Evolutionary conservation across 2,329 filamentous ascomycete genomes (phyloP), one percentile per base, ranked within the genome.

Genomic region (Aspergillus fructus): DNA sequence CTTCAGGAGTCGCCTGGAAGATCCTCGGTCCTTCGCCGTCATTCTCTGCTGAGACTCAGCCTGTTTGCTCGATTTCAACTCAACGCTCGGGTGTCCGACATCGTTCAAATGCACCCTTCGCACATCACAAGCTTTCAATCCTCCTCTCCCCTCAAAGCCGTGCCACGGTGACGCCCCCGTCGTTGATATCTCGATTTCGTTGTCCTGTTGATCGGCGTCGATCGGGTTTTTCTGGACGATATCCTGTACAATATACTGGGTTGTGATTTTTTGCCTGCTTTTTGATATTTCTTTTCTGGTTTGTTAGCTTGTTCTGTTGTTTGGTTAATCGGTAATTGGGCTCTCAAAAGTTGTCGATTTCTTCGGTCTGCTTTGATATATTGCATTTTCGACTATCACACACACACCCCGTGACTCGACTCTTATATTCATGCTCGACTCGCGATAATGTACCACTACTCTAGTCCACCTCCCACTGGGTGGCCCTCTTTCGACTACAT

Each of bases 401-500:
- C 15, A n/a, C 34, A n/a, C 34, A 3, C 5, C 34, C 57, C 62
- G 59, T 53, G 49, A 55, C 56, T 59, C 62, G 55, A 54, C 27
- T 30, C 9, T 30, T 30, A 30, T 51, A 64, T 65, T 62, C 59
- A 74, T 75, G 71, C 71, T 66, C 65, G 53, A 59, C 55, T 53
- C 55, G 65, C 66, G 66, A 75, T 74, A 75, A 79, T 79, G 76
- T 78, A 78, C 71, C 76, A 78, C 64, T 77, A 77, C 63, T 67
- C 74, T 62, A 71, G 71, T 69, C 78, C 78, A 67, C 76, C 78
- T 45, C 76, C 76, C 53, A 11, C 27, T 30, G 76, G 76, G 70
- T 82, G 79, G 73, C 74, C 76, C 58, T 75, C 76, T 56, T 80
- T 78, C 73, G 74, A 80, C 62, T 81, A 81, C 67, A 74, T 74